Conservation (phyloP, 2,329 filamentous ascomycete genomes). For the Exophiala lecanii-corni region DNA sequence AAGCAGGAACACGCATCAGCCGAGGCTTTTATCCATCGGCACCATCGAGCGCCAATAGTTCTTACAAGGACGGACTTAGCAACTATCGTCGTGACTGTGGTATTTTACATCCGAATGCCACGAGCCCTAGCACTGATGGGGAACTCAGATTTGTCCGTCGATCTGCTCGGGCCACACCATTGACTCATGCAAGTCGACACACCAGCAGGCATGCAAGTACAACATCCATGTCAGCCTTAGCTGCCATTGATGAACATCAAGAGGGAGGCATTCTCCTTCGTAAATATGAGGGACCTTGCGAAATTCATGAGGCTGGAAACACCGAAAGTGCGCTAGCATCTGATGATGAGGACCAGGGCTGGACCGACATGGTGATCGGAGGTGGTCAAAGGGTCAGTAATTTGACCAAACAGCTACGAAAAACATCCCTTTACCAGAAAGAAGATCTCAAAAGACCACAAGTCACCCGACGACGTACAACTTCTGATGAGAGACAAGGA, state of each 20-base stretch:
- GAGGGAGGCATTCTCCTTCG: neutral
- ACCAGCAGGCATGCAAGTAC: conserved; percentile 8
- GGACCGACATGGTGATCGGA: conserved; percentile 17
- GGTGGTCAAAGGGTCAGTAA: conserved; percentile 8
- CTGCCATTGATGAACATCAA: conserved; percentile 18
- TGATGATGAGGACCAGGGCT: conserved; percentile 10
- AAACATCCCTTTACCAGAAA: conserved; percentile 2
- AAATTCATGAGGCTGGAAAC: conserved; percentile 10
- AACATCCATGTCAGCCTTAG: conserved; percentile 13
- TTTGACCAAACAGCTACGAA: conserved; percentile 9
- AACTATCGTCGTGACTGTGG: conserved; percentile 10
- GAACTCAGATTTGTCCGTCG: conserved; percentile 8
- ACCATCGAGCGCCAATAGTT: conserved; percentile 20
- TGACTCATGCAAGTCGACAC: neutral
- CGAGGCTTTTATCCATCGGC: conserved; percentile 21
- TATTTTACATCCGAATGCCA: conserved; percentile 12
- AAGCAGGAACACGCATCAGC: conserved; percentile 22
- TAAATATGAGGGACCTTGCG: conserved; percentile 17
- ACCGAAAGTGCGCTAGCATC: conserved; percentile 20
- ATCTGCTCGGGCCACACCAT: conserved; percentile 6
- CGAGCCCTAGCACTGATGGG: conserved; percentile 7
- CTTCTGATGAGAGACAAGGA: conserved; percentile 7
- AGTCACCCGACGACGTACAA: conserved; percentile 9
- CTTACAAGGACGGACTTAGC: conserved; percentile 13
- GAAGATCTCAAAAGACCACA: conserved; percentile 1